These are phyloP conservation scores for Chrysophaeum taylorii DNA, from an alignment of 352 stramenopile genomes.

Conservation along the genomic window DNA sequence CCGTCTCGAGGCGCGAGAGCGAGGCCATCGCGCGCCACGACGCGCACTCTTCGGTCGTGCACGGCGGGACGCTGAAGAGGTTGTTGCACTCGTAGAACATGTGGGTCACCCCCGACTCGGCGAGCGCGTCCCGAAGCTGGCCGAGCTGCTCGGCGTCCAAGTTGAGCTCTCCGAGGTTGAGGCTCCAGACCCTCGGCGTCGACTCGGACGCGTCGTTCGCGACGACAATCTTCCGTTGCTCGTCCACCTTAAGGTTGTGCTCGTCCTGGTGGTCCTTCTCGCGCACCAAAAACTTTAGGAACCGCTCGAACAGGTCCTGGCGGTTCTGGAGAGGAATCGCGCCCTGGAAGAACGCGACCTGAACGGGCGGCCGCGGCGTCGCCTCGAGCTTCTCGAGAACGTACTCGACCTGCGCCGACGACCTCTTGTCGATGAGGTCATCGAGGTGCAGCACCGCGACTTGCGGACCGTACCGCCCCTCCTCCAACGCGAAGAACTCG, in stretches of 20 bases:
- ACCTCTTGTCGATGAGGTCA: constrained; percentile 6
- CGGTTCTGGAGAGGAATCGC: constrained; percentile 1
- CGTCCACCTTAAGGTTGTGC: no score
- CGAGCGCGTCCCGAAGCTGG: neutral
- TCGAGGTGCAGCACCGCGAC: neutral
- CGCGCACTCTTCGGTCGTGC: neutral
- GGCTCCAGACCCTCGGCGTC: neutral
- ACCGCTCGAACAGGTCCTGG: neutral
- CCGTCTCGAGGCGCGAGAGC: neutral
- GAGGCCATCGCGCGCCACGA: neutral
- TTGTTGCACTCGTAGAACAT: constrained; percentile 15
- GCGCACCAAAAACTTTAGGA: neutral
- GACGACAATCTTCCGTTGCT: no score
- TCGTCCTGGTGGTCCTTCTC: no score
- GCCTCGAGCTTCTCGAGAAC: neutral
- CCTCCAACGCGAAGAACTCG: neutral
- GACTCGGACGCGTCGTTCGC: neutral
- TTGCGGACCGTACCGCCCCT: neutral
- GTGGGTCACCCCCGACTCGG: neutral
- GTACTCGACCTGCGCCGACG: neutral
- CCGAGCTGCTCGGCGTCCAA: neutral
- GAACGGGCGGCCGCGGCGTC: constrained; percentile 4
- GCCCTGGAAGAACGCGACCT: constrained; percentile 13
- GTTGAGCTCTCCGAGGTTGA: constrained; percentile 9
- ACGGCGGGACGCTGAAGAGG: neutral